Base-by-base conservation (phyloP, 495 filamentous ascomycete species). In the Gamarada debralockiae region DNA sequence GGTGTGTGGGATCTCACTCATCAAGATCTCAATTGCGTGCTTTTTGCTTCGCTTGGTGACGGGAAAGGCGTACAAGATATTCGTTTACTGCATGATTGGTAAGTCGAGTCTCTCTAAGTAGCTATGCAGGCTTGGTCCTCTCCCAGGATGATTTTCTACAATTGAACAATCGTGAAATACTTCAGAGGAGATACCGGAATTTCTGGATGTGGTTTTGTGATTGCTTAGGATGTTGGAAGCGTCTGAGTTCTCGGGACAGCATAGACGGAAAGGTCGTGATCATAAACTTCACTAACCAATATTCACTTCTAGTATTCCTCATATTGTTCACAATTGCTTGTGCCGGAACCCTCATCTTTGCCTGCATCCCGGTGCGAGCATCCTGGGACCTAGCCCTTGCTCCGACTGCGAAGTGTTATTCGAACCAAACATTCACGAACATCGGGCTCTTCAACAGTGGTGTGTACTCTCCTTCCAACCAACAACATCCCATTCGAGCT, bases 361-460 rank as follows among this genome's bases (percentile, higher is more conserved):
- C 58, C 15, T 73, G 70, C 37, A 18, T 61, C 7, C 70, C 70
- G 2, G 49, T 73, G 2, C 23, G 52, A 0, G 69, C 64, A 3
- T 53, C 56, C 23, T 73, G 70, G 70, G 61, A 73, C 50, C 25
- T 23, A 12, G 41, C 36, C 0, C 25, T 50, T 1, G 39, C 44
- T 3, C 24, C 17, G n/a, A 49, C 22, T 10, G 55, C 63, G 0
- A 65, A 68, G 10, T 73, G 67, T 50, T 70, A 68, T 44, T 53
- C 44, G 51, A 47, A 52, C 24, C 45, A 58, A 43, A 58, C 66
- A 2, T 73, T 69, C 50, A 60, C 57, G 18, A 59, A 60, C 36
- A 71, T 70, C 50, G 71, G 60, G 21, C 59, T 68, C 33, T 67
- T 62, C 45, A 73, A 73, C 41, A 64, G 66, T 12, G 55, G 68